Evolutionary conservation across 306 rosid species (phyloP), one percentile per base, ranked within the genome.

Genomic region (Chamaecrista fasciculata): DNA sequence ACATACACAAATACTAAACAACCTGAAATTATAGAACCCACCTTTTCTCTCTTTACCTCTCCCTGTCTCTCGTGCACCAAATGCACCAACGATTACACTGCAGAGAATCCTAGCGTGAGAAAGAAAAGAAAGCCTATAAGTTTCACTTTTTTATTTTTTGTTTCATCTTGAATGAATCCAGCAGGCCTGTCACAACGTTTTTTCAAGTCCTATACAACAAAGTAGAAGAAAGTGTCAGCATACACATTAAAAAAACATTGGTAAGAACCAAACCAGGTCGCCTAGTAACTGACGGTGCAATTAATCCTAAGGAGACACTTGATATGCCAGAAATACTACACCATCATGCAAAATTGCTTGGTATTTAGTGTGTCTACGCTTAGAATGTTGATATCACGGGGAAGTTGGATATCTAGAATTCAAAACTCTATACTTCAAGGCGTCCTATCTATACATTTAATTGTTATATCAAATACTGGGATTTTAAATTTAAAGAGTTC

Each of bases 131-230:
- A 80, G 63, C 69, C 71, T 76, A 76, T 25, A 76, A 73, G 49
- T 80, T 65, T 47, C 73, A 23, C 37, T 28, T 40, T 0, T 43
- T n/a, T n/a, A 6, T 47, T 67, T 56, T 67, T 31, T 50, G 69
- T 65, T 76, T 79, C 82, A 75, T 64, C 85, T 75, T 79, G 85
- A 79, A 72, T 50, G 79, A 79, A 78, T 75, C 80, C 79, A 61
- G 89, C 82, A 23, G 70, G 84, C 80, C 55, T 84, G 91, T 92
- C 96, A 92, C 88, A 87, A 92, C 25, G 93, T 84, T 83, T 79
- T 87, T 75, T 88, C 84, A 87, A 89, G 83, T 78, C 96, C 98
- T 90, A 81, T 73, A 80, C 71, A 78, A 84, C 46, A 77, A 86
- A 62, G 76, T 75, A 86, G 72, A 78, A 84, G 44, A 83, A 70